A percentile compares a stretch with the other conserved stretches of the same genome.
These are phyloP conservation scores for Taiwanofungus camphoratus DNA, from an alignment of 1,284 basidiomycete genomes.

Conservation along the genomic window DNA sequence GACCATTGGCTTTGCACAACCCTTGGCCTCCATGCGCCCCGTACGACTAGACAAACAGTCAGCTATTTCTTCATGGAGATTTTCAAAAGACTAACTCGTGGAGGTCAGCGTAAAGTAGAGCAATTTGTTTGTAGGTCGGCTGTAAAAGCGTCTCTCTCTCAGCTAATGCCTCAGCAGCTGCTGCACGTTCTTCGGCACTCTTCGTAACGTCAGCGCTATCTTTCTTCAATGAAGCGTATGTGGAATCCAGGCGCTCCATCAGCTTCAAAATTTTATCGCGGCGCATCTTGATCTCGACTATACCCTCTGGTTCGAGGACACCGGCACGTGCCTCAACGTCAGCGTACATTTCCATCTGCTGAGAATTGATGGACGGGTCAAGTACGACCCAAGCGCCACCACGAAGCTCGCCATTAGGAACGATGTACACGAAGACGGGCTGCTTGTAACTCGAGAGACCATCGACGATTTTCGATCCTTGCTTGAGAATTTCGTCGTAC, in stretches of 20 bases:
- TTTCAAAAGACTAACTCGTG: slow-evolving; percentile 67
- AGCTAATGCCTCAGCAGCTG: slow-evolving; percentile 63
- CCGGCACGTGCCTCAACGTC: slow-evolving; percentile 95
- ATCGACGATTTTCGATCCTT: slow-evolving; percentile 97
- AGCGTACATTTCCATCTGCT: slow-evolving; percentile 99
- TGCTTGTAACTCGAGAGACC: slow-evolving; percentile 96
- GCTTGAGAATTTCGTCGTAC: slow-evolving; percentile 93
- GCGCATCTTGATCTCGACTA: slow-evolving; percentile 92
- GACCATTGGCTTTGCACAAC: slow-evolving; percentile 76
- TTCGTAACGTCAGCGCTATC: slow-evolving; percentile 72
- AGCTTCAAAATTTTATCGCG: slow-evolving; percentile 85
- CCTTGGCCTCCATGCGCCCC: slow-evolving; percentile 98
- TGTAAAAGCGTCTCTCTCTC: slow-evolving; percentile 80
- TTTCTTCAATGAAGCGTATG: slow-evolving; percentile 79
- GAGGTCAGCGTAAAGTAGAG: slow-evolving; percentile 92
- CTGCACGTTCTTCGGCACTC: slow-evolving; percentile 68
- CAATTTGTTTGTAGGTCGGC: slow-evolving; percentile 92
- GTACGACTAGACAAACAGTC: slow-evolving; percentile 56
- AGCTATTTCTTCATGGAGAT: slow-evolving; percentile 8
- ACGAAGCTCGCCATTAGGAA: slow-evolving; percentile 97
- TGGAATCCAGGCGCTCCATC: slow-evolving; percentile 91
- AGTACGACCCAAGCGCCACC: slow-evolving; percentile 99
- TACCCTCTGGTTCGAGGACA: slow-evolving; percentile 96
- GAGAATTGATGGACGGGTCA: slow-evolving; percentile 93
- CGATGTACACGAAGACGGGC: slow-evolving; percentile 98